Conservation (phyloP, 768 basidiomycete genomes). For the Amanita subjunquillea region DNA sequence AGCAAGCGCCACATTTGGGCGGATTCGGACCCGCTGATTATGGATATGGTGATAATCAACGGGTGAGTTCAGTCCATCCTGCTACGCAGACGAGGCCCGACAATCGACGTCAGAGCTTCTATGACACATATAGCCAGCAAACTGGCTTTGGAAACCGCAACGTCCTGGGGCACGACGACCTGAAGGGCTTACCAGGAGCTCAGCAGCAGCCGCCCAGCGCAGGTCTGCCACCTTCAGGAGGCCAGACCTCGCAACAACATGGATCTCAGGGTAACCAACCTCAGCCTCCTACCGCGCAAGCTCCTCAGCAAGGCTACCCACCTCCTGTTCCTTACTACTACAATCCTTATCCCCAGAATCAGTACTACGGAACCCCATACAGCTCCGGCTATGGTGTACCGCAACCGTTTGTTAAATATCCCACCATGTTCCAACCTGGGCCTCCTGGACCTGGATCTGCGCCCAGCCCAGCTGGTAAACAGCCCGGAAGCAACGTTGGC, state of each 20-base stretch:
- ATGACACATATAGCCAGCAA: constrained; percentile 63
- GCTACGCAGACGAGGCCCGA: constrained; percentile 1
- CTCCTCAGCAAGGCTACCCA: constrained; percentile 55
- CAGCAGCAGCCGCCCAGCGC: constrained; percentile 40
- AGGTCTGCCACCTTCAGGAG: constrained; percentile 40
- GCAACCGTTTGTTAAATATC: constrained; percentile 70
- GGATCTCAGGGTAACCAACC: constrained; percentile 42
- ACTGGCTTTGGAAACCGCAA: constrained; percentile 54
- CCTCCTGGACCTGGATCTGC: constrained; percentile 60
- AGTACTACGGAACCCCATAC: constrained; percentile 70
- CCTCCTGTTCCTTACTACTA: constrained; percentile 53
- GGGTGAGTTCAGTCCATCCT: constrained; percentile 32
- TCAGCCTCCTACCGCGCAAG: constrained; percentile 54
- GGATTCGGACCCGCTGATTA: constrained; percentile 61
- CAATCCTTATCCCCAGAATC: constrained; percentile 66
- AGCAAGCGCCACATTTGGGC: constrained; percentile 43
- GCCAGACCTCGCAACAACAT: constrained; percentile 50
- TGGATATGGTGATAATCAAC: constrained; percentile 54
- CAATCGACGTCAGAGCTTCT: constrained; percentile 48
- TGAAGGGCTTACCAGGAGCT: constrained; percentile 54
- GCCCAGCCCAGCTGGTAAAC: constrained; percentile 57
- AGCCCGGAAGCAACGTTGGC: constrained; percentile 45
- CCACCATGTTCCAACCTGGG: constrained; percentile 63
- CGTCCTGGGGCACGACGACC: constrained; percentile 54
- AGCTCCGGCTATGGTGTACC: constrained; percentile 44